Percentiles rank a stretch among this genome's conserved stretches.
These are phyloP conservation scores for Plasmodium vinckei DNA, from an alignment of 169 alveolate species.

Conservation along the genomic window DNA sequence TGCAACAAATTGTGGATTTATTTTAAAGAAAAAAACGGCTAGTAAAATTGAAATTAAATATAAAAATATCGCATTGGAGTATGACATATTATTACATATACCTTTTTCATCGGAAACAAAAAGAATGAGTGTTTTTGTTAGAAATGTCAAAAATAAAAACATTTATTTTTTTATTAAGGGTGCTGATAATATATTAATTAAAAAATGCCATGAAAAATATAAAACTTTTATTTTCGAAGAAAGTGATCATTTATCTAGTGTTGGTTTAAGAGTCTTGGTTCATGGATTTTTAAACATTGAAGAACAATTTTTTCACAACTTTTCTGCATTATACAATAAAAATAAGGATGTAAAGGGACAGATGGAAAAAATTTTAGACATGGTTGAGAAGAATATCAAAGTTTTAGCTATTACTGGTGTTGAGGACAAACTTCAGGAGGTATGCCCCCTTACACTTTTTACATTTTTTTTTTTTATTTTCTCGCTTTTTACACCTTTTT, in stretches of 20 bases:
- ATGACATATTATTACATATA: slow-evolving; percentile 92
- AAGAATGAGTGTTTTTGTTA: slow-evolving; percentile 98
- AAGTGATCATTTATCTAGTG: slow-evolving; percentile 92
- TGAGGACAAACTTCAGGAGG: slow-evolving; percentile 96
- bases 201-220: slow-evolving; percentile 90
- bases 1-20: slow-evolving; percentile 93
- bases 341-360: slow-evolving; percentile 82
- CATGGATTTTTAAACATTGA: slow-evolving; percentile 93
- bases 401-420: slow-evolving; percentile 97
- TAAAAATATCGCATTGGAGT: slow-evolving; percentile 80
- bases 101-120: slow-evolving; percentile 98
- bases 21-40: slow-evolving; percentile 91
- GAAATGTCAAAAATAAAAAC: slow-evolving; percentile 81
- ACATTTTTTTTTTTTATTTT: background rate
- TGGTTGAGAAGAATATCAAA: slow-evolving; percentile 90
- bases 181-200: slow-evolving; percentile 94
- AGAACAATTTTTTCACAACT: slow-evolving; percentile 88
- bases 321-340: slow-evolving; percentile 79
- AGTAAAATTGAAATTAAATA: slow-evolving; percentile 85
- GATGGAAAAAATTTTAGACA: slow-evolving; percentile 75
- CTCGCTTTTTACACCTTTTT: background rate
- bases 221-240: slow-evolving; percentile 91
- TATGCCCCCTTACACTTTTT: background rate
- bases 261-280: slow-evolving; percentile 97
- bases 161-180: slow-evolving; percentile 92